Percentiles rank a stretch among this genome's conserved stretches.
These are phyloP conservation scores for Verticillium albo-atrum DNA, from an alignment of 2,329 filamentous ascomycete genomes.

Conservation along the genomic window DNA sequence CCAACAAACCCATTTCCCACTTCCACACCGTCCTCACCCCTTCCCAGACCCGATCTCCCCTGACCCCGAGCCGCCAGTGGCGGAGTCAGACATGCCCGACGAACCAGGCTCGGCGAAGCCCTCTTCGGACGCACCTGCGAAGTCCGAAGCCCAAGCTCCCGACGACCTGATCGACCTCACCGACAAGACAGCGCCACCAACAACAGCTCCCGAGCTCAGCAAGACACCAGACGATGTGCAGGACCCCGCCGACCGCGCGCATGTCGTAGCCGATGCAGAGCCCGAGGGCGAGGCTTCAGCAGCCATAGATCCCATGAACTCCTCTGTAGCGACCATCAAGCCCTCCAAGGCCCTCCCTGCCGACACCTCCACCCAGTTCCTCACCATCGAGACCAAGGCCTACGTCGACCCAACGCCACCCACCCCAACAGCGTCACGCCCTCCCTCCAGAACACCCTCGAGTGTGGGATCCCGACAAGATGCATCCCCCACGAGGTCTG, in stretches of 20 bases:
- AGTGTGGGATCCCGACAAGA: conserved; percentile 46
- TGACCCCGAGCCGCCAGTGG: background rate
- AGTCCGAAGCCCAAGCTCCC: background rate
- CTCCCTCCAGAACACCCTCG: conserved; percentile 56
- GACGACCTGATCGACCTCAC: conserved; percentile 12
- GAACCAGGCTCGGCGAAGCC: background rate
- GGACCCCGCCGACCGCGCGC: background rate
- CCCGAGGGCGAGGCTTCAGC: background rate
- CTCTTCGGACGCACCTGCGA: background rate
- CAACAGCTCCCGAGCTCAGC: background rate
- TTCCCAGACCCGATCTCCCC: background rate
- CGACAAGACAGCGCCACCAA: conserved; percentile 3
- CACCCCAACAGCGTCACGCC: conserved; percentile 50
- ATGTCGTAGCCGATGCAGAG: background rate
- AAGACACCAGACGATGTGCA: background rate
- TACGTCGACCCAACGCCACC: conserved; percentile 57
- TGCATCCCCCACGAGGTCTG: conserved; percentile 50
- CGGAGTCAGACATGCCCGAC: background rate
- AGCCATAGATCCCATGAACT: conserved; percentile 29
- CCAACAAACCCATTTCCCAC: background rate
- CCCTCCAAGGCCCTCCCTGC: conserved; percentile 34
- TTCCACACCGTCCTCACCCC: background rate
- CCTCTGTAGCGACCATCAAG: conserved; percentile 45
- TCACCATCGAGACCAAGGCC: conserved; percentile 40
- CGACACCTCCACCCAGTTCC: conserved; percentile 33